Conservation (phyloP, 1,284 basidiomycete species). For the Leccinum variabile region DNA sequence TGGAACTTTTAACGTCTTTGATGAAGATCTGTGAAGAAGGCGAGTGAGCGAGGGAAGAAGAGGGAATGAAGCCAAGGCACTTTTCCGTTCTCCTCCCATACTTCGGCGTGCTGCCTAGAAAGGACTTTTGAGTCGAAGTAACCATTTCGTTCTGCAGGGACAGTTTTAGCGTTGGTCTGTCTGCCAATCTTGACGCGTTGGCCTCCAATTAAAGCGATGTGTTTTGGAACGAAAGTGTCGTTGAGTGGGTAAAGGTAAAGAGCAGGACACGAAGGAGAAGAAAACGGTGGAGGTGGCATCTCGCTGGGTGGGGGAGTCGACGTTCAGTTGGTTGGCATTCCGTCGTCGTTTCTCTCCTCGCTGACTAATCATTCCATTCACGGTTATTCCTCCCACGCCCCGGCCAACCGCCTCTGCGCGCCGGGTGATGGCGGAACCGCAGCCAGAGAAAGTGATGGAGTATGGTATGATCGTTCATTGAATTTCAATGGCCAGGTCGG, state of each 20-base stretch:
- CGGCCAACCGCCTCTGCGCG: slow-evolving; percentile 8
- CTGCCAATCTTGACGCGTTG: slow-evolving; percentile 93
- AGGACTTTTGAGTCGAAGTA: slow-evolving; percentile 98
- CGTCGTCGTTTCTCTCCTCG: slow-evolving; percentile 13
- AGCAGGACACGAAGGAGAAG: slow-evolving; percentile 52
- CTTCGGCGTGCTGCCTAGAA: slow-evolving; percentile 94
- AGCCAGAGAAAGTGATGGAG: too few species aligned
- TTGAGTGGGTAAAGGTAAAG: slow-evolving; percentile 95
- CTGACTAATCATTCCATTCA: slow-evolving; percentile 17
- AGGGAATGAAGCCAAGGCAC: slow-evolving; percentile 41
- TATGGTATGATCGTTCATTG: too few species aligned
- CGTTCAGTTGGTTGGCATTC: slow-evolving; percentile 12
- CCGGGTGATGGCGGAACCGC: not conserved
- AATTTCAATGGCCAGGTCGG: not conserved
- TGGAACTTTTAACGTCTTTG: slow-evolving; percentile 97
- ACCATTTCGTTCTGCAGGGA: slow-evolving; percentile 92
- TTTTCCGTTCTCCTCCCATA: slow-evolving; percentile 92
- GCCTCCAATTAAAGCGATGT: slow-evolving; percentile 79
- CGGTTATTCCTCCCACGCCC: slow-evolving; percentile 13
- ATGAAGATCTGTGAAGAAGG: slow-evolving; percentile 77
- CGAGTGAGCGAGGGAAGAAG: slow-evolving; percentile 6
- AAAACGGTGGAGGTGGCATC: slow-evolving; percentile 46
- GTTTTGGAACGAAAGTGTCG: slow-evolving; percentile 95
- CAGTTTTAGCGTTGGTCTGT: slow-evolving; percentile 96
- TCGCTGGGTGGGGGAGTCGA: slow-evolving; percentile 15